These are phyloP conservation scores for Phaseolus lunatus DNA, from an alignment of 306 rosid genomes.

Conservation along the genomic window DNA sequence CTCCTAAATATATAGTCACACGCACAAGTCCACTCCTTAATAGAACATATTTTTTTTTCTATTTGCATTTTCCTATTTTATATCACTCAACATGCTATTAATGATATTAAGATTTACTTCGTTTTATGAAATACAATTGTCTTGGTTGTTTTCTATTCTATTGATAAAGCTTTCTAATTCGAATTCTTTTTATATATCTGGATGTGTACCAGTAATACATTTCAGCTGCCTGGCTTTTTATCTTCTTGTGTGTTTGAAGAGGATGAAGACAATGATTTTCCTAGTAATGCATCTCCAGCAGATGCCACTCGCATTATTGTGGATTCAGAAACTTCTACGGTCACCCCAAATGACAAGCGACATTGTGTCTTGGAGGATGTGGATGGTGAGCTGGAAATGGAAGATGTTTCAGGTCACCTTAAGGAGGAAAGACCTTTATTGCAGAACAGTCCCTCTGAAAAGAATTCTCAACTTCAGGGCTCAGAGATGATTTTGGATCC, in stretches of 20 bases:
- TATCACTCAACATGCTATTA: not conserved
- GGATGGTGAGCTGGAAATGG: conserved; percentile 92
- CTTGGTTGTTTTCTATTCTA: conserved; percentile 11
- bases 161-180: not conserved
- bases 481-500: conserved; percentile 53
- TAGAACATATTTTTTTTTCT: not conserved
- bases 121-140: not conserved
- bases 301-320: conserved; percentile 52
- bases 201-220: conserved; percentile 70
- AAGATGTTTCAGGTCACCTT: conserved; percentile 81
- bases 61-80: conserved; percentile 16
- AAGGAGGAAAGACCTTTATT: conserved; percentile 62
- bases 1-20: no score
- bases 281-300: conserved; percentile 50
- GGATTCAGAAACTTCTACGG: conserved; percentile 65
- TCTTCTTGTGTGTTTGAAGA: conserved; percentile 72
- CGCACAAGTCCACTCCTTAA: no score
- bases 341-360: conserved; percentile 78
- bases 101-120: conserved; percentile 1
- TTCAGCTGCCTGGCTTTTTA: conserved; percentile 80
- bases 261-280: conserved; percentile 63
- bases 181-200: conserved; percentile 30
- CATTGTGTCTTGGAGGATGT: conserved; percentile 87
- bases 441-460: conserved; percentile 51
- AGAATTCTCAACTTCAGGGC: conserved; percentile 52